Conservation (phyloP, 2,329 filamentous ascomycete species). For the Davidsoniella eucalypti region DNA sequence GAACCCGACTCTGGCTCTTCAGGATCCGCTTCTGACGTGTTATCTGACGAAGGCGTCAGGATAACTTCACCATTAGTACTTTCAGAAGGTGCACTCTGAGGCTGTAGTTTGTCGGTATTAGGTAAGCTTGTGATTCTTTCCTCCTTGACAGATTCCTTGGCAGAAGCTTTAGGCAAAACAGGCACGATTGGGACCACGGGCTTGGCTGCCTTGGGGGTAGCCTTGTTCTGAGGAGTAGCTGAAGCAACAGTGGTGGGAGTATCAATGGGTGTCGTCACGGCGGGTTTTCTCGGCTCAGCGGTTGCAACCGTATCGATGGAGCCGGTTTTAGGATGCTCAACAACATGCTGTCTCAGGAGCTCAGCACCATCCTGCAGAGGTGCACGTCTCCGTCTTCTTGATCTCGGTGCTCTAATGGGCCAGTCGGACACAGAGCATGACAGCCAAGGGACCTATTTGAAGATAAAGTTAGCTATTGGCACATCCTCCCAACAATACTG, state of each 20-base stretch:
- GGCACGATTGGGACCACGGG: conserved; percentile 31
- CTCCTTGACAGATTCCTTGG: conserved; percentile 17
- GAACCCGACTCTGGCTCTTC: conserved; percentile 14
- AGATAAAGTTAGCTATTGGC: neutral
- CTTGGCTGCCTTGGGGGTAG: conserved; percentile 18
- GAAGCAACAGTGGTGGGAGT: neutral
- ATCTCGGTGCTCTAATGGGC: conserved; percentile 24
- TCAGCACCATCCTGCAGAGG: conserved; percentile 6
- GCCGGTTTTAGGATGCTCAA: conserved; percentile 1
- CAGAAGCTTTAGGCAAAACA: conserved; percentile 27
- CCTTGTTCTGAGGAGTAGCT: neutral
- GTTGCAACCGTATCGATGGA: neutral
- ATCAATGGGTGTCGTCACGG: neutral
- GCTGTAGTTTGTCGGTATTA: neutral
- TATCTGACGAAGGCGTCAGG: conserved; percentile 7
- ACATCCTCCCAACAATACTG: too few species aligned
- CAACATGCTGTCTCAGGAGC: conserved; percentile 12
- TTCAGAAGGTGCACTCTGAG: conserved; percentile 1
- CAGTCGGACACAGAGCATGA: conserved; percentile 36
- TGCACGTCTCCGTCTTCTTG: conserved; percentile 11
- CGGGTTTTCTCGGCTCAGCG: neutral
- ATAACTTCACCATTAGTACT: conserved; percentile 5
- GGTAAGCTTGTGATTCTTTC: neutral
- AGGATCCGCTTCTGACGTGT: conserved; percentile 10
- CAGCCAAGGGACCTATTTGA: conserved; percentile 38